phyloP scores from a whole-genome alignment of 2,329 filamentous ascomycete genomes.

The Fonsecaea pedrosoi region DNA sequence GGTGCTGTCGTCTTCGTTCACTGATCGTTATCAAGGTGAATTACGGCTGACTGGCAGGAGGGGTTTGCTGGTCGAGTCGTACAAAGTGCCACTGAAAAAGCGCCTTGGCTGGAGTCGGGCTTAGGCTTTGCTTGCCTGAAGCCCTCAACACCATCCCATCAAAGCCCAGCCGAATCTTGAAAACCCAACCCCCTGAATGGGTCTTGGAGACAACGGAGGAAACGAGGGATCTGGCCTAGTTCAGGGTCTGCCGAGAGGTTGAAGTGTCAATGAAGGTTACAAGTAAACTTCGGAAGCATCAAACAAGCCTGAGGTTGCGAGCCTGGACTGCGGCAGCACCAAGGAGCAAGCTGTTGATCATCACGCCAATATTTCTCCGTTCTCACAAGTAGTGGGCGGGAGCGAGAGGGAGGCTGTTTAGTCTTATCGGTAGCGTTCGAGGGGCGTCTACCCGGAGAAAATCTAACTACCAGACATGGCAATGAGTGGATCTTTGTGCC shows the following conservation, averaged over 20 bases:
- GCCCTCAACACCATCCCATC: neutral
- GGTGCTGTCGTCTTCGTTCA: neutral
- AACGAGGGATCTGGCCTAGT: constrained; percentile 2
- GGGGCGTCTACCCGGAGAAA: neutral
- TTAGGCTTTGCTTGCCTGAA: neutral
- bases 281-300: neutral
- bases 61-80: neutral
- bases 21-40: neutral
- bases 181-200: neutral
- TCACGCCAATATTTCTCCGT: neutral
- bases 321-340: neutral
- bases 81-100: neutral
- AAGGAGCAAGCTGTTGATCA: neutral
- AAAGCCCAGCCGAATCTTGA: neutral
- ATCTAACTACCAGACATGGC: constrained; percentile 9
- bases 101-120: neutral
- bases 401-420: neutral
- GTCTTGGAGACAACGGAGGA: constrained; percentile 1
- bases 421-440: neutral
- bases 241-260: neutral
- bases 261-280: neutral
- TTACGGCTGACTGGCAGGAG: neutral
- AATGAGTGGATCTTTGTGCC: neutral
- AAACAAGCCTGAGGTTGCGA: neutral
- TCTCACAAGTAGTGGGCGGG: neutral